These are phyloP conservation scores for Aspergillus caelatus DNA, from an alignment of 2,329 filamentous ascomycete genomes.

Conservation along the genomic window DNA sequence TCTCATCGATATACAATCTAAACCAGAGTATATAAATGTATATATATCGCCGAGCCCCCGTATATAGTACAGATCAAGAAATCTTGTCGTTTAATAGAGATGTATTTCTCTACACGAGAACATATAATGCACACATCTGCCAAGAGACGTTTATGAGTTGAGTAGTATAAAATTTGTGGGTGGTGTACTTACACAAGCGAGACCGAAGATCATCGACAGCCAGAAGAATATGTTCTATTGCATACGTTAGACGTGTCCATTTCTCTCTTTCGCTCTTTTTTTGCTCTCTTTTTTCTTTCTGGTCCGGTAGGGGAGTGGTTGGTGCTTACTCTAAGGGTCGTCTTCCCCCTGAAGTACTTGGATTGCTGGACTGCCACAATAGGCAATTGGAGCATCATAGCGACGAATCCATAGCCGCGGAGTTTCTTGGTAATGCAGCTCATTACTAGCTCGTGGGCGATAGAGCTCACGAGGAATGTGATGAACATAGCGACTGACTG, in stretches of 20 bases:
- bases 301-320: neutral
- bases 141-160: neutral
- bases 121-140: slow-evolving; percentile 64
- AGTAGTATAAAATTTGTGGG: neutral
- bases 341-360: slow-evolving; percentile 70
- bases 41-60: neutral
- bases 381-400: slow-evolving; percentile 95
- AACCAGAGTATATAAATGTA: neutral
- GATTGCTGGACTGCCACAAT: slow-evolving; percentile 91
- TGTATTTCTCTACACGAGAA: slow-evolving; percentile 49
- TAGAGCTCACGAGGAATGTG: slow-evolving; percentile 85
- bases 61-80: slow-evolving; percentile 4
- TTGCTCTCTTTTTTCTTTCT: neutral
- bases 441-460: slow-evolving; percentile 95
- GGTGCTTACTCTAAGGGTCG: slow-evolving; percentile 68
- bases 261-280: neutral
- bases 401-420: slow-evolving; percentile 87
- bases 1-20: too few relatives aligned
- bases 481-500: slow-evolving; percentile 78
- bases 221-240: slow-evolving; percentile 78
- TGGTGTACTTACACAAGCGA: slow-evolving; percentile 71
- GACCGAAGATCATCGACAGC: slow-evolving; percentile 85
- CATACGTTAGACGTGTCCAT: slow-evolving; percentile 1
- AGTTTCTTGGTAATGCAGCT: slow-evolving; percentile 97
- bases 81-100: neutral